Conservation (phyloP, 805 yeast genomes). For the Candida nemodendra region DNA sequence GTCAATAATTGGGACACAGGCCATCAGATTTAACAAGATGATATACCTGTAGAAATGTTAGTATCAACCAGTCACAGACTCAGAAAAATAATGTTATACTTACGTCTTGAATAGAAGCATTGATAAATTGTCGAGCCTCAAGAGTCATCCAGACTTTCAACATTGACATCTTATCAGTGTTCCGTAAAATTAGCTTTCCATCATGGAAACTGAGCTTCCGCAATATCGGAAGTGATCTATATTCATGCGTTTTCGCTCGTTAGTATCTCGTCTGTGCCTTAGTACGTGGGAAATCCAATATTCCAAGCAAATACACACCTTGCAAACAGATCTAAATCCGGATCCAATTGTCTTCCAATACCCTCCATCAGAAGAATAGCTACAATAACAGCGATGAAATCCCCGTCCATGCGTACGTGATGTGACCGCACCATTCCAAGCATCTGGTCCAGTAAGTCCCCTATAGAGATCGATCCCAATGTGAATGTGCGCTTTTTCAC, state of each 20-base stretch:
- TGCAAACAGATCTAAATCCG: conserved; percentile 90
- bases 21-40: conserved; percentile 61
- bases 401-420: conserved; percentile 98
- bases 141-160: conserved; percentile 86
- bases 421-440: conserved; percentile 87
- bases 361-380: conserved; percentile 92
- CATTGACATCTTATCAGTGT: conserved; percentile 71
- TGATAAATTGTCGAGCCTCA: conserved; percentile 84
- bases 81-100: conserved; percentile 30
- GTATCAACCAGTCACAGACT: conserved; percentile 5
- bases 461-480: conserved; percentile 86
- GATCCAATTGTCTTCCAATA: conserved; percentile 91
- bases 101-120: conserved; percentile 78
- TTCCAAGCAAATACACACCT: conserved; percentile 71
- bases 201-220: conserved; percentile 78
- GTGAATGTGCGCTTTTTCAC: conserved; percentile 89
- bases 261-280: conserved; percentile 18
- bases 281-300: conserved; percentile 36
- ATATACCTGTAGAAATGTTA: conserved; percentile 36
- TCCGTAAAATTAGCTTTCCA: conserved; percentile 53
- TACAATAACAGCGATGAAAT: conserved; percentile 91
- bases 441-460: conserved; percentile 85
- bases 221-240: conserved; percentile 77
- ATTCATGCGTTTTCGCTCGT: conserved; percentile 16
- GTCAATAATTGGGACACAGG: conserved; percentile 60